Evolutionary conservation across 1,139 yeast genomes (phyloP), one percentile per base, ranked within the genome.

Genomic region (Casaregolazyma suthepensis): DNA sequence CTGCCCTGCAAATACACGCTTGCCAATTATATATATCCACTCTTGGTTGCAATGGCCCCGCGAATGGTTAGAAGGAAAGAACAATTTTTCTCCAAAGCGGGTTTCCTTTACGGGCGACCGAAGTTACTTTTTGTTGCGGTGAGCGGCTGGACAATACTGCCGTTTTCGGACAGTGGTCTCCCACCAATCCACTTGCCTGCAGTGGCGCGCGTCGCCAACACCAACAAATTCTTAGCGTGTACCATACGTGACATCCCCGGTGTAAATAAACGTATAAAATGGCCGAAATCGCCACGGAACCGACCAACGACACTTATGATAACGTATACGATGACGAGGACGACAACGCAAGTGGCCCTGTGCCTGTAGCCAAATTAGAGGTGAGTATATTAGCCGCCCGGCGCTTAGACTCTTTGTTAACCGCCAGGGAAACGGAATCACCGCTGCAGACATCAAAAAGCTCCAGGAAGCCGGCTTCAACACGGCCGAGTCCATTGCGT

Each of bases 401-500:
- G 44, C n/a, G 10, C 46, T 23, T 13, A 29, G 42, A 26, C 12
- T 26, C 19, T 50, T 35, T 58, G 13, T 54, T 19, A 52, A 50
- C 44, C 55, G 58, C 38, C 71, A 87, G 71, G 96, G 96, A 20
- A 88, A 89, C 64, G 99, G 99, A 12, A 90, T 94, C 57, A 80
- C 93, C 13, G 68, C 82, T 5, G 78, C 82, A 23, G 99, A 94
- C 68, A 77, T 93, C 61, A 82, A 80, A 59, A 91, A 89, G 68
- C 76, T 94, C 54, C 79, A 83, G 61, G 90, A 87, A 46, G 88
- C 86, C 38, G 97, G 98, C 1, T 83, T 78, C 64, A 87, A 87
- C 66, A 93, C 99, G 0, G 95, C 87, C 12, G 97, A 91, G 68
- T 81, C 95, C 46, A 82, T 93, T 56, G 98, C 99, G 1, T 89